Conservation (phyloP, 1,284 basidiomycete genomes). For the Athelia psychrophila region DNA sequence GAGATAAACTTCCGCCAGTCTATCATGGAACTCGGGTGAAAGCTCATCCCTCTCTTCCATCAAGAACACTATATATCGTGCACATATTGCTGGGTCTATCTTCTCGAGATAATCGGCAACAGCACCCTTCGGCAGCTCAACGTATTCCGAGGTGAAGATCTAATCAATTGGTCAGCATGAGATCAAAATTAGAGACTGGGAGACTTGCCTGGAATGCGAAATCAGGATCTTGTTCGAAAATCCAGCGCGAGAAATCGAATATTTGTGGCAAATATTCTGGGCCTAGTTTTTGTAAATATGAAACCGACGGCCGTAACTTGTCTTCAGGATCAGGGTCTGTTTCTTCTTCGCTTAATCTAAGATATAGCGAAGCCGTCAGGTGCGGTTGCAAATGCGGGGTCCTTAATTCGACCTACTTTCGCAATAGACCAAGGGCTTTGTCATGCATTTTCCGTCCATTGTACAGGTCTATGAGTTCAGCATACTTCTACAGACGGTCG, state of each 20-base stretch:
- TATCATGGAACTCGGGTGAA: conserved; percentile 76
- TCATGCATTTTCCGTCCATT: conserved; percentile 94
- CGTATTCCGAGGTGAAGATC: conserved; percentile 96
- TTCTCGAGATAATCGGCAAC: conserved; percentile 80
- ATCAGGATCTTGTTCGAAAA: conserved; percentile 71
- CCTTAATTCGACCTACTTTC: conserved; percentile 65
- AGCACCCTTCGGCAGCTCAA: conserved; percentile 75
- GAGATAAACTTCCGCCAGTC: conserved; percentile 85
- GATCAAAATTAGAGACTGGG: background rate
- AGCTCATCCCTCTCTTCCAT: conserved; percentile 75
- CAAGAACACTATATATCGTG: conserved; percentile 86
- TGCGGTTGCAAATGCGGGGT: conserved; percentile 2
- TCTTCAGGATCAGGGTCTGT: conserved; percentile 76
- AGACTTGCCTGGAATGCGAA: conserved; percentile 72
- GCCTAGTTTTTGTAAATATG: conserved; percentile 90
- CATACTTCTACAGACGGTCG: conserved; percentile 65
- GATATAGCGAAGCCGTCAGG: background rate
- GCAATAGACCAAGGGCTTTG: conserved; percentile 82
- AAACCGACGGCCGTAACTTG: conserved; percentile 81
- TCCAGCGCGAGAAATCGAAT: conserved; percentile 81
- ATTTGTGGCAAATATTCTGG: conserved; percentile 77
- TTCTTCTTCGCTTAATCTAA: conserved; percentile 78
- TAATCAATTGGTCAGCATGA: conserved; percentile 25
- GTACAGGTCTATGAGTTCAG: conserved; percentile 90
- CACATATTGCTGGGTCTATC: conserved; percentile 65